Percentiles rank a stretch among this genome's conserved stretches.
Conservation (phyloP, 2,329 filamentous ascomycete genomes). For the Botrytis fabae region DNA sequence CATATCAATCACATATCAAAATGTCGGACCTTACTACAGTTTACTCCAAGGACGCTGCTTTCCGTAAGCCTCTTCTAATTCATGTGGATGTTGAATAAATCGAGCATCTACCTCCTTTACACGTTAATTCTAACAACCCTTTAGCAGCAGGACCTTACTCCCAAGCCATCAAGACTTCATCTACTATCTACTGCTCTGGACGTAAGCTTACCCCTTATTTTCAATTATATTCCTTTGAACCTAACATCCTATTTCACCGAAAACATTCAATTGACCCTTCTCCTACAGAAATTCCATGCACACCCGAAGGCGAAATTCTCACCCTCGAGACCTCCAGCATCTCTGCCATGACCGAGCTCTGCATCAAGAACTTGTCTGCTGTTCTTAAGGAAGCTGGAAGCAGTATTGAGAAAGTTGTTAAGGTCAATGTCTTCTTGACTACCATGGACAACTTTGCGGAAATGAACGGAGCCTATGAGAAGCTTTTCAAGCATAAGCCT, state of each 20-base stretch:
- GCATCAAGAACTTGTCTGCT: conserved; percentile 78
- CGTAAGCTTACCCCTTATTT: conserved; percentile 5
- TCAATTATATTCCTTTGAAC: neutral
- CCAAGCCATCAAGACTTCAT: conserved; percentile 57
- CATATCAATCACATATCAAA: conserved; percentile 20
- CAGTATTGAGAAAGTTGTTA: conserved; percentile 78
- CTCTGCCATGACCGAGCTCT: conserved; percentile 63
- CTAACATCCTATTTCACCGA: conserved; percentile 57
- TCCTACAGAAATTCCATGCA: conserved; percentile 49
- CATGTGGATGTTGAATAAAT: neutral
- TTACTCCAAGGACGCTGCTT: conserved; percentile 41
- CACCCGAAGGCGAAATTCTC: conserved; percentile 37
- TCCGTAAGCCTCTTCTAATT: conserved; percentile 34
- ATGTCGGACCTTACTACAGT: conserved; percentile 41
- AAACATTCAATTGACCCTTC: conserved; percentile 46
- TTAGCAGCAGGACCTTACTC: conserved; percentile 23
- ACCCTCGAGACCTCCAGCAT: conserved; percentile 57
- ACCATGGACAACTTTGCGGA: conserved; percentile 64
- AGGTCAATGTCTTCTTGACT: conserved; percentile 81
- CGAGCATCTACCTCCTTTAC: neutral
- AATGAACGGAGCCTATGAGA: conserved; percentile 70
- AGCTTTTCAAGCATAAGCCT: conserved; percentile 83
- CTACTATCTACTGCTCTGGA: conserved; percentile 67
- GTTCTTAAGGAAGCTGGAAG: conserved; percentile 84
- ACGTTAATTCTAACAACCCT: conserved; percentile 3